These are phyloP conservation scores for Amanita thiersii DNA, from an alignment of 768 basidiomycete species.

Conservation along the genomic window DNA sequence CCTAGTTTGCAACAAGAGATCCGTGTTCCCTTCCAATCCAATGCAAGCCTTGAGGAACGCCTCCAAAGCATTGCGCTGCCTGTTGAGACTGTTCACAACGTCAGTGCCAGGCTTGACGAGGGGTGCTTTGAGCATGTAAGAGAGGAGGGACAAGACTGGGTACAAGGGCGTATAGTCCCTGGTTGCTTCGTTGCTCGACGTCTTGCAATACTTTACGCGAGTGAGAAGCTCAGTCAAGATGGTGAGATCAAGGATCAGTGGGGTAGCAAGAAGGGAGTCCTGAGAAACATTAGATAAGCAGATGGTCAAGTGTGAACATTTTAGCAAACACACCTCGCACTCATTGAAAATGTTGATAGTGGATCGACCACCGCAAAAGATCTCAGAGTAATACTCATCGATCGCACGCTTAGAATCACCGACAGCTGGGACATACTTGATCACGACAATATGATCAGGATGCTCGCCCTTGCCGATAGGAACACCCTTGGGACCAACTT, in stretches of 20 bases:
- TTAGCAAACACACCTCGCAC: slow-evolving; percentile 60
- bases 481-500: slow-evolving; percentile 39
- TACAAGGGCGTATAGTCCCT: slow-evolving; percentile 79
- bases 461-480: slow-evolving; percentile 81
- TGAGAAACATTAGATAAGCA: slow-evolving; percentile 19
- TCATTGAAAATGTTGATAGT: slow-evolving; percentile 98
- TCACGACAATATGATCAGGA: slow-evolving; percentile 94
- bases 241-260: slow-evolving; percentile 88
- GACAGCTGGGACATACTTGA: slow-evolving; percentile 95
- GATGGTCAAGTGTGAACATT: slow-evolving; percentile 1
- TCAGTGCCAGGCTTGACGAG: slow-evolving; percentile 91
- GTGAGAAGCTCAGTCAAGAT: slow-evolving; percentile 93
- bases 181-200: slow-evolving; percentile 22
- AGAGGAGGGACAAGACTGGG: slow-evolving; percentile 85
- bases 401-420: slow-evolving; percentile 99
- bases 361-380: slow-evolving; percentile 90
- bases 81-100: slow-evolving; percentile 91
- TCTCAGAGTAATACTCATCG: slow-evolving; percentile 98
- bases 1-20: slow-evolving; percentile 80
- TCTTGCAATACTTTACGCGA: slow-evolving; percentile 81
- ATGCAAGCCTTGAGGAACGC: slow-evolving; percentile 91
- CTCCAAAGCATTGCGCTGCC: slow-evolving; percentile 93
- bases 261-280: slow-evolving; percentile 94
- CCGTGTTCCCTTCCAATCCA: slow-evolving; percentile 75
- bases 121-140: slow-evolving; percentile 98